Conservation (phyloP, 208 protist species). For the Crithidia sp. region DNA sequence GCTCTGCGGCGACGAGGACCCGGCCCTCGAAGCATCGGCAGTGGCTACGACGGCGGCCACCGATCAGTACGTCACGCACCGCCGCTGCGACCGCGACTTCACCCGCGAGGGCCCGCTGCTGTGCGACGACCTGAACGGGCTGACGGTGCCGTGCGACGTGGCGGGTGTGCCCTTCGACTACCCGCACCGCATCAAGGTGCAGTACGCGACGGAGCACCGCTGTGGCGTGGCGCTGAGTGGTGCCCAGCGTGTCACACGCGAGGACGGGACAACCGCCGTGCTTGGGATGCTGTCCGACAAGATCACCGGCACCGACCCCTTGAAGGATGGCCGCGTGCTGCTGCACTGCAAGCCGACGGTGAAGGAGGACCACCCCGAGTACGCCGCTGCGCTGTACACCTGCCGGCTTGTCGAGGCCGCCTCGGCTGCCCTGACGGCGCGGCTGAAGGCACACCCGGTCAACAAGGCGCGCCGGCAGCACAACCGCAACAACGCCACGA, state of each 20-base stretch:
- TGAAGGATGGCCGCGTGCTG: slow-evolving; percentile 55
- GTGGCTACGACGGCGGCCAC: slow-evolving; percentile 1
- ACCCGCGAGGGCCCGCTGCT: slow-evolving; percentile 59
- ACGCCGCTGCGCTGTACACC: slow-evolving; percentile 62
- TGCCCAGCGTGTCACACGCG: slow-evolving; percentile 8
- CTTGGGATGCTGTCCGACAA: slow-evolving; percentile 52
- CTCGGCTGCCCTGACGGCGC: slow-evolving; percentile 41
- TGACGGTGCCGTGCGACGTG: slow-evolving; percentile 38
- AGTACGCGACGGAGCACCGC: slow-evolving; percentile 80
- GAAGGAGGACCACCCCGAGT: slow-evolving; percentile 44
- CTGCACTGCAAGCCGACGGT: slow-evolving; percentile 58
- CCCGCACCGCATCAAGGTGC: slow-evolving; percentile 54
- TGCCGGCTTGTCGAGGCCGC: slow-evolving; percentile 68
- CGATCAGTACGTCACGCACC: slow-evolving; percentile 52
- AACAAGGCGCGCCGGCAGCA: slow-evolving; percentile 44
- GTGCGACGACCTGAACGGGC: slow-evolving; percentile 55
- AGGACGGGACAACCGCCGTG: slow-evolving; percentile 11
- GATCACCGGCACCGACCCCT: slow-evolving; percentile 73
- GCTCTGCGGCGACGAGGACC: slow-evolving; percentile 35
- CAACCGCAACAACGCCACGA: slow-evolving; percentile 27
- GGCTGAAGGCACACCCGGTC: slow-evolving; percentile 56
- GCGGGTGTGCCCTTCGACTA: slow-evolving; percentile 44
- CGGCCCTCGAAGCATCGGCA: slow-evolving; percentile 27
- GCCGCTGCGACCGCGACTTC: slow-evolving; percentile 78
- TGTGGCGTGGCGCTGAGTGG: slow-evolving; percentile 75